phyloP scores from a whole-genome alignment of 495 filamentous ascomycete genomes.

The Neurospora sp. region DNA sequence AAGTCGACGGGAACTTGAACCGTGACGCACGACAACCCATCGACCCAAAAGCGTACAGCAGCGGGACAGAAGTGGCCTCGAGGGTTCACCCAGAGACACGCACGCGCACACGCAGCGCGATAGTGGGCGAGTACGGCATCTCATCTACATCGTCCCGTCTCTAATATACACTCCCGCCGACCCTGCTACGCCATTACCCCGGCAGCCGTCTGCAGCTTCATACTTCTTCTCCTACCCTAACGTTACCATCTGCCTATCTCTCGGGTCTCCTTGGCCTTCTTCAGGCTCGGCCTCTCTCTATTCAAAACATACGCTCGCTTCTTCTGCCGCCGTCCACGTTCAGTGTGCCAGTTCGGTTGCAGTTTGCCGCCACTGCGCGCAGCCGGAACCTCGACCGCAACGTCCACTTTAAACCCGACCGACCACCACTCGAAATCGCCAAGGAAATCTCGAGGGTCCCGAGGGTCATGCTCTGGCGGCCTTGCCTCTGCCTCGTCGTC shows the following conservation, averaged over 20 bases:
- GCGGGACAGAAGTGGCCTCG: neutral
- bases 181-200: neutral
- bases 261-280: neutral
- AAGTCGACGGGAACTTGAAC: neutral
- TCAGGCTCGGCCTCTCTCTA: neutral
- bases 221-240: neutral
- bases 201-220: neutral
- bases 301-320: neutral
- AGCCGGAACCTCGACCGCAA: neutral
- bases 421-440: neutral
- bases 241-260: neutral
- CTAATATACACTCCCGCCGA: neutral
- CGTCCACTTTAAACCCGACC: neutral
- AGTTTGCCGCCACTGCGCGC: conserved; percentile 18
- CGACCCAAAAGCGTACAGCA: neutral
- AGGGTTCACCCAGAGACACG: neutral
- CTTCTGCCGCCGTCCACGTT: neutral
- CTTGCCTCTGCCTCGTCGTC: conserved; percentile 6
- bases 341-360: conserved; percentile 4
- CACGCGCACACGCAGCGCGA: neutral
- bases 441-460: neutral
- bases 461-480: conserved; percentile 19
- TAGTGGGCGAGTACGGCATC: neutral
- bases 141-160: neutral
- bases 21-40: neutral